Evolutionary conservation across 169 alveolate genomes (phyloP).

Genomic region (Plasmodium gonderi): DNA sequence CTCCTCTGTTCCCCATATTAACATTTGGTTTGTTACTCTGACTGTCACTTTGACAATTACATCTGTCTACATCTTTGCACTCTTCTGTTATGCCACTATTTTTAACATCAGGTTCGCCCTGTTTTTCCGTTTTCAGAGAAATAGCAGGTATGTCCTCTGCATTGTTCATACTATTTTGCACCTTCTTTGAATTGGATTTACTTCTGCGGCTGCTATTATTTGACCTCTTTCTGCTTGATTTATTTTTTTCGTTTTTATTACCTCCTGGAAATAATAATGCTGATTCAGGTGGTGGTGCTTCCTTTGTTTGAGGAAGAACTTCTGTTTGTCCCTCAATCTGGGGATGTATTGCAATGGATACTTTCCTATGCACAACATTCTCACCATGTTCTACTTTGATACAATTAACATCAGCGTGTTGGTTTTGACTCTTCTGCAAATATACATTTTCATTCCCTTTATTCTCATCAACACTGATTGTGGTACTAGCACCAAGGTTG

Average conservation of each 20-base stretch:
- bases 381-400: not conserved
- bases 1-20: no score
- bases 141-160: not conserved
- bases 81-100: not conserved
- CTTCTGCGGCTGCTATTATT: not conserved
- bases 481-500: not conserved
- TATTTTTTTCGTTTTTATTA: not conserved
- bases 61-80: not conserved
- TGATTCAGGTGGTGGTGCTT: not conserved
- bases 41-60: no score
- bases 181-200: not conserved
- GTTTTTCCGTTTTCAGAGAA: not conserved
- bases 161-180: not conserved
- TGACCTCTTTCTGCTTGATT: not conserved
- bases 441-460: not conserved
- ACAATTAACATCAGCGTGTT: not conserved
- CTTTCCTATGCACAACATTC: not conserved
- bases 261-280: not conserved
- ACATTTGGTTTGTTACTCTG: no score
- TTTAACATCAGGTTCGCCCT: not conserved
- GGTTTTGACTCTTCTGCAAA: not conserved
- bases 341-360: not conserved
- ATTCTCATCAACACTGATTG: not conserved
- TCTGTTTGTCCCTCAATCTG: not conserved
- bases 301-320: not conserved